phyloP scores from a whole-genome alignment of 345 rosid genomes.

The Ailanthus altissimus region DNA sequence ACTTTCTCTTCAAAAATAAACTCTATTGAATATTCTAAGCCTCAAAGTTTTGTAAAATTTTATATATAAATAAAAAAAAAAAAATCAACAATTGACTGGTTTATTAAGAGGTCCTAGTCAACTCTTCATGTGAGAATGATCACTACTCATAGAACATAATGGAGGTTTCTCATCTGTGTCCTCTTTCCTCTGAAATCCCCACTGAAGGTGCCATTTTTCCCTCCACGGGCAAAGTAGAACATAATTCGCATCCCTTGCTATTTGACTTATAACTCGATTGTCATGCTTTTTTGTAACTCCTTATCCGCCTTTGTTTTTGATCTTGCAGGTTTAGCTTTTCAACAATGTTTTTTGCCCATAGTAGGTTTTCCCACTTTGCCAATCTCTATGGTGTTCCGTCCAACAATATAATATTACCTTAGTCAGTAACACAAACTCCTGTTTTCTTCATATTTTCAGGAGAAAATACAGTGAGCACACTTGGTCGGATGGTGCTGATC shows the following conservation, averaged over 20 bases:
- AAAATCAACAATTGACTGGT: background rate
- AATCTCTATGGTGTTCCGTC: background rate
- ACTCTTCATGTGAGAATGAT: background rate
- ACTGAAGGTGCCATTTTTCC: background rate
- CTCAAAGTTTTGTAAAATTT: background rate
- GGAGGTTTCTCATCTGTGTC: background rate
- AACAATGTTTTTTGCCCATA: slow-evolving; percentile 83
- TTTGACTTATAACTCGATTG: background rate
- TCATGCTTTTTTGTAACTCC: slow-evolving; percentile 14
- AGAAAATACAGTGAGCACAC: slow-evolving; percentile 80
- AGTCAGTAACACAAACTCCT: background rate
- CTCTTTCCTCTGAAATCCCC: background rate
- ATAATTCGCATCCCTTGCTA: background rate
- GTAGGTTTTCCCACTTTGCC: slow-evolving; percentile 48
- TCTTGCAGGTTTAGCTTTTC: slow-evolving; percentile 88
- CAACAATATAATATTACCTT: background rate
- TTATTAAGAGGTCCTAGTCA: no score
- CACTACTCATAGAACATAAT: background rate
- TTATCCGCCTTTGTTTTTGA: slow-evolving; percentile 6
- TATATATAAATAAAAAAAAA: no score
- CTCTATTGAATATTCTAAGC: background rate
- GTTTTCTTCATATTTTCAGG: slow-evolving; percentile 52
- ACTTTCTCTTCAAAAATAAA: background rate
- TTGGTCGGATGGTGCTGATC: slow-evolving; percentile 74
- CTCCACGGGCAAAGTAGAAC: background rate